A percentile compares a stretch with the other conserved stretches of the same genome.
Conservation (phyloP, 208 protist genomes). For the Wallacemonas sp. region DNA sequence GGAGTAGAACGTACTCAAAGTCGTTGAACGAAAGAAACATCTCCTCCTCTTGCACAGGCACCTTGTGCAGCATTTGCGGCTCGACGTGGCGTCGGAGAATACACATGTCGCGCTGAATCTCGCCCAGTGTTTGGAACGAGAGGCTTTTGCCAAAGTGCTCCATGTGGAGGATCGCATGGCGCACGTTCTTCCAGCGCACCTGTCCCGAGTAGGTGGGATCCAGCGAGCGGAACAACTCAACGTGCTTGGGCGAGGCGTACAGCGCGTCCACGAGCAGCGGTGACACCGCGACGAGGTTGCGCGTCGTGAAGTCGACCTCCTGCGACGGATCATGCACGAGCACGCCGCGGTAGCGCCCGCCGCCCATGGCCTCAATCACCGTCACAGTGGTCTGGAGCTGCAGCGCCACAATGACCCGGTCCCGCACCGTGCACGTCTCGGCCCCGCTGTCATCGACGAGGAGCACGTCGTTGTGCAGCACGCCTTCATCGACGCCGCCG, state of each 20-base stretch:
- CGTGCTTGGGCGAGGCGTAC: conserved; percentile 89
- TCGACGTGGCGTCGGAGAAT: conserved; percentile 47
- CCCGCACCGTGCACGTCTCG: conserved; percentile 60
- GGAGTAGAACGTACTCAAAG: conserved; percentile 73
- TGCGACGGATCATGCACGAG: conserved; percentile 97
- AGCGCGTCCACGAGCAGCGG: conserved; percentile 78
- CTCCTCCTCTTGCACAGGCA: conserved; percentile 69
- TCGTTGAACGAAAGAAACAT: conserved; percentile 61
- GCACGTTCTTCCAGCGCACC: conserved; percentile 70
- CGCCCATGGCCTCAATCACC: conserved; percentile 56
- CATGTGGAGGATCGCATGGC: conserved; percentile 54
- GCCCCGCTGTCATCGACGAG: conserved; percentile 40
- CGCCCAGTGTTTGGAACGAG: conserved; percentile 53
- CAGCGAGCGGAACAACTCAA: conserved; percentile 96
- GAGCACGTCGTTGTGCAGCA: conserved; percentile 74
- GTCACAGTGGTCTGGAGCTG: conserved; percentile 46
- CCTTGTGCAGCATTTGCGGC: conserved; percentile 54
- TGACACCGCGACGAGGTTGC: conserved; percentile 64
- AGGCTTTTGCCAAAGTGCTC: conserved; percentile 51
- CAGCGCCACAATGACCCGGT: conserved; percentile 57
- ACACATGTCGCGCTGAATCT: conserved; percentile 65
- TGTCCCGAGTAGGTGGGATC: conserved; percentile 91
- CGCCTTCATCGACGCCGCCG: conserved; percentile 46
- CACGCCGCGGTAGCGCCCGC: conserved; percentile 55
- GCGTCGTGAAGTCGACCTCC: conserved; percentile 86